Evolutionary conservation across 2,329 filamentous ascomycete genomes (phyloP).

Genomic region (Exophiala phaeomuriformis): DNA sequence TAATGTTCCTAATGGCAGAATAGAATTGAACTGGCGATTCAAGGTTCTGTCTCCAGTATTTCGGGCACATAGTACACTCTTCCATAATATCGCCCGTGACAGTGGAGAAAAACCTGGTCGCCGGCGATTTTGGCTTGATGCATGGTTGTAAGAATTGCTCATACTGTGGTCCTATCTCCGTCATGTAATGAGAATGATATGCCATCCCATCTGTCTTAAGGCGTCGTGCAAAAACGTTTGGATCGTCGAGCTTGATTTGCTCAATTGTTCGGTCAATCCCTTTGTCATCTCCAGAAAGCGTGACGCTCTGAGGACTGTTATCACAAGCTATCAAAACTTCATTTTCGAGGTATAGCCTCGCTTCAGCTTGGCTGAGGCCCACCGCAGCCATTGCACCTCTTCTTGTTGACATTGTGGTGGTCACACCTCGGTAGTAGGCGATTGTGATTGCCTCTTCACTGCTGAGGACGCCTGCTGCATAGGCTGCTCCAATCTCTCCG

Average conservation of each 20-base stretch:
- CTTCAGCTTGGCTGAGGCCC: constrained; percentile 23
- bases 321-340: constrained; percentile 32
- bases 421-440: constrained; percentile 29
- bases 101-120: background rate
- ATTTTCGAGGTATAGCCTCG: constrained; percentile 17
- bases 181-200: background rate
- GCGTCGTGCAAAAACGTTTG: constrained; percentile 26
- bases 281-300: constrained; percentile 32
- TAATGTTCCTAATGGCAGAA: background rate
- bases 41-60: background rate
- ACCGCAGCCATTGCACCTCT: constrained; percentile 31
- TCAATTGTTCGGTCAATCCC: constrained; percentile 25
- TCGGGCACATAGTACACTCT: background rate
- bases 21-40: background rate
- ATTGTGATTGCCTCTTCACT: constrained; percentile 28
- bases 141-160: background rate
- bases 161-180: background rate
- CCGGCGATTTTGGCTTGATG: background rate
- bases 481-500: constrained; percentile 29
- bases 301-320: constrained; percentile 35
- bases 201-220: constrained; percentile 27
- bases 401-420: background rate
- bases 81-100: background rate
- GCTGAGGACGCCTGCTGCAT: constrained; percentile 25
- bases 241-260: constrained; percentile 11